phyloP scores from a whole-genome alignment of 441 rosid species.

The Arabidopsis lyrata region DNA sequence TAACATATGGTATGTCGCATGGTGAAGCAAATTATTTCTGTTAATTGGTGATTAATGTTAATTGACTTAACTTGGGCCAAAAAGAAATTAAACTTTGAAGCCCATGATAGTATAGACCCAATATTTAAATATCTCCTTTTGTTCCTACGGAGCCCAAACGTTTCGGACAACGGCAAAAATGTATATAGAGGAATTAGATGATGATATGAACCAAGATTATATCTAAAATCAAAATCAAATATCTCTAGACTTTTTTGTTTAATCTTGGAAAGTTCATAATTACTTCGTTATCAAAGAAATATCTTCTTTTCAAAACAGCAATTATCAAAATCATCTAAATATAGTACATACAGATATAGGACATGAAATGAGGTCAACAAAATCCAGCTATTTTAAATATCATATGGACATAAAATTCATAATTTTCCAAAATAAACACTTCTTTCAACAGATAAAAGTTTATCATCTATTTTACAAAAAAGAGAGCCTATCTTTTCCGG shows the following conservation, averaged over 20 bases:
- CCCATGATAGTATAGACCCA: slow-evolving; percentile 3
- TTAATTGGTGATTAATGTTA: neutral
- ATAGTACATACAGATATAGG: slow-evolving; percentile 22
- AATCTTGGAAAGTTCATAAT: slow-evolving; percentile 14
- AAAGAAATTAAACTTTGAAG: neutral
- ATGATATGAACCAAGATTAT: neutral
- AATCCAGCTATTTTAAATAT: slow-evolving; percentile 8
- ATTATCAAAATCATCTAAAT: neutral
- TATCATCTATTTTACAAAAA: neutral
- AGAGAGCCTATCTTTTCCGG: neutral
- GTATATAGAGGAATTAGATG: neutral
- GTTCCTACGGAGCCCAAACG: neutral
- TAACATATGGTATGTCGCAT: neutral
- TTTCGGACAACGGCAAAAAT: neutral
- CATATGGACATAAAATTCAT: slow-evolving; percentile 22
- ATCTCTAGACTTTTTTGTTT: neutral
- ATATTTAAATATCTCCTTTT: neutral
- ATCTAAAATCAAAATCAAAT: neutral
- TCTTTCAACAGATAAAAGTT: neutral
- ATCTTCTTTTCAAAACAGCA: neutral
- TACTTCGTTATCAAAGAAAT: slow-evolving; percentile 14
- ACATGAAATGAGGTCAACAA: slow-evolving; percentile 23
- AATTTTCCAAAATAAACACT: neutral
- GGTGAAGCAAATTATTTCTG: neutral
- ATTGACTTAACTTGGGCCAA: neutral